Evolutionary conservation across 805 yeast genomes (phyloP).

Genomic region (Spathaspora sp.): DNA sequence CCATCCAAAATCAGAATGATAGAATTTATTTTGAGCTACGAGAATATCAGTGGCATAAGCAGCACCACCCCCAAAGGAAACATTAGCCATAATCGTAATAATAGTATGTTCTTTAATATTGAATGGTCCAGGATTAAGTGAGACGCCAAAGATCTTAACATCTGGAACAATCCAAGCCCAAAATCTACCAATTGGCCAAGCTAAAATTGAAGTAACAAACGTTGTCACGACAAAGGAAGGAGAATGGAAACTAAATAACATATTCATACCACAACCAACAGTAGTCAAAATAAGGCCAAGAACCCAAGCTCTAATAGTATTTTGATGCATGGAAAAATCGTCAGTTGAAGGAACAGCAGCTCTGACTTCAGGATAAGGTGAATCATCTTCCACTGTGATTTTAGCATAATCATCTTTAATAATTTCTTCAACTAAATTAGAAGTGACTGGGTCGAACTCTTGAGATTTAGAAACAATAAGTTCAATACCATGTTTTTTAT

Average conservation of each 20-base stretch:
- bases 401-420: constrained; percentile 37
- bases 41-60: constrained; percentile 59
- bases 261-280: constrained; percentile 56
- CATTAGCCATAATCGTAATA: constrained; percentile 51
- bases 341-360: constrained; percentile 54
- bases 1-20: constrained; percentile 41
- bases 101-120: constrained; percentile 60
- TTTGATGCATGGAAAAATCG: constrained; percentile 46
- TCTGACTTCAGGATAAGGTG: constrained; percentile 66
- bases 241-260: constrained; percentile 54
- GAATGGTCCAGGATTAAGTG: constrained; percentile 57
- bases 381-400: constrained; percentile 34
- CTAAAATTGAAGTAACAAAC: constrained; percentile 54
- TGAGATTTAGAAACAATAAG: constrained; percentile 20
- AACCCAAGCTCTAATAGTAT: constrained; percentile 55
- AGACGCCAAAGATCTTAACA: constrained; percentile 26
- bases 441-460: constrained; percentile 31
- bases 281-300: constrained; percentile 48
- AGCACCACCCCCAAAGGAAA: constrained; percentile 38
- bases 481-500: constrained; percentile 7
- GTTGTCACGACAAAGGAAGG: constrained; percentile 51
- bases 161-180: constrained; percentile 41
- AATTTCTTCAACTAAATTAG: constrained; percentile 18
- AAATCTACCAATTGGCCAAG: constrained; percentile 56
- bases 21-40: constrained; percentile 48